Percentiles rank a stretch among this genome's conserved stretches.
Evolutionary conservation across 108 stramenopile species (phyloP).

Genomic region (Nitzschia sp.): DNA sequence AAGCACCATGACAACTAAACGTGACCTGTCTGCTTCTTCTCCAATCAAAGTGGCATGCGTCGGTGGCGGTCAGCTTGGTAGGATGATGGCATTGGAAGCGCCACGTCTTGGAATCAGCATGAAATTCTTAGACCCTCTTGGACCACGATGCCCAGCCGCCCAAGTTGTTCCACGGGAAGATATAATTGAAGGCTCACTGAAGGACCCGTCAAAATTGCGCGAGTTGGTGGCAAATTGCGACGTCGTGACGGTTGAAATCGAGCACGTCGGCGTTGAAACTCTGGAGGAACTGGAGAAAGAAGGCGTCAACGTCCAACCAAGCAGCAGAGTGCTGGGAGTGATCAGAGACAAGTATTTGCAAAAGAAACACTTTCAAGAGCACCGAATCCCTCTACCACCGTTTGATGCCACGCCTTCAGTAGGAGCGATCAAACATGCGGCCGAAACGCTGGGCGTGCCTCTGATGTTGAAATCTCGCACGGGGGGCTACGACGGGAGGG

Average conservation of each 20-base stretch:
- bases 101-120: conserved; percentile 90
- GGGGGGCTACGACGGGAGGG: conserved; percentile 96
- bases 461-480: conserved; percentile 95
- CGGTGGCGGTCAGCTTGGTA: conserved; percentile 98
- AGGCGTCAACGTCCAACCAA: conserved; percentile 91
- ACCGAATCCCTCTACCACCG: conserved; percentile 75
- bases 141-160: conserved; percentile 70
- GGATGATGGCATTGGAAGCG: conserved; percentile 98
- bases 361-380: conserved; percentile 86
- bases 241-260: conserved; percentile 98
- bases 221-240: conserved; percentile 72
- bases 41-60: conserved; percentile 88
- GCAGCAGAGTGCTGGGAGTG: conserved; percentile 76
- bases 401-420: conserved; percentile 60
- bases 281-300: conserved; percentile 75
- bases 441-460: conserved; percentile 81
- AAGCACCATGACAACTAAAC: neutral
- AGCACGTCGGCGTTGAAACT: conserved; percentile 93
- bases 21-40: neutral
- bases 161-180: conserved; percentile 44
- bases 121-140: conserved; percentile 85
- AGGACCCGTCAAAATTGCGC: conserved; percentile 79
- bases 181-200: conserved; percentile 80
- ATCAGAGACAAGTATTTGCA: conserved; percentile 97
- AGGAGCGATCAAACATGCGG: conserved; percentile 69